phyloP scores from a whole-genome alignment of 495 filamentous ascomycete species.

The Annulohypoxylon moriforme region DNA sequence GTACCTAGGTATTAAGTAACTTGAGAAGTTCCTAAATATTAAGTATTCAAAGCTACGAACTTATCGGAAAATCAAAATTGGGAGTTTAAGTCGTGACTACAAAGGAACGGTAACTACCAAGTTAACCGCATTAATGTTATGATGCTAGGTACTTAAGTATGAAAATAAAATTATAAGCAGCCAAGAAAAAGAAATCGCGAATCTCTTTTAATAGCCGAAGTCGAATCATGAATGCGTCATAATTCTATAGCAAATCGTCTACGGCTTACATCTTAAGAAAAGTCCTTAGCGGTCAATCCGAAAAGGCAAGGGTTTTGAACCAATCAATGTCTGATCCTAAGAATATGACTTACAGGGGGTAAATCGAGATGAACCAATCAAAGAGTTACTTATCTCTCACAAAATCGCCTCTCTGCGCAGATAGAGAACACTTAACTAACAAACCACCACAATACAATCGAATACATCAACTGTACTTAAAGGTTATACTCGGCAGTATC shows the following conservation, averaged over 20 bases:
- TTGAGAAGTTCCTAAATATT: not conserved
- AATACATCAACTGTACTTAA: slow-evolving; percentile 2
- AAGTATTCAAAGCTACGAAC: too few relatives aligned
- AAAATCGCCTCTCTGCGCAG: not conserved
- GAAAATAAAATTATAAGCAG: too few relatives aligned
- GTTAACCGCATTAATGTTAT: too few relatives aligned
- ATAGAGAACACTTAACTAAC: not conserved
- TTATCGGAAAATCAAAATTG: too few relatives aligned
- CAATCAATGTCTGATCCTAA: not conserved
- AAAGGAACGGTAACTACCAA: too few relatives aligned
- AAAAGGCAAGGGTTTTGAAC: not conserved
- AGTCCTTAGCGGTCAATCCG: slow-evolving; percentile 2
- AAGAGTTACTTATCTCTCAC: not conserved
- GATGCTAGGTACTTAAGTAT: too few relatives aligned
- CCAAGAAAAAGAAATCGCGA: too few relatives aligned
- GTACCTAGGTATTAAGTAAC: not conserved
- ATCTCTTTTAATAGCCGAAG: too few relatives aligned
- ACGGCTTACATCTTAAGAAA: not conserved
- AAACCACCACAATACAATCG: not conserved
- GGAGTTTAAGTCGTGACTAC: too few relatives aligned
- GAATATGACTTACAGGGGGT: not conserved
- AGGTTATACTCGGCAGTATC: not conserved
- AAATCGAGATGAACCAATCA: slow-evolving; percentile 8
- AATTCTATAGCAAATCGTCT: slow-evolving; percentile 12
- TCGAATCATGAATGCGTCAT: slow-evolving; percentile 22